Base-by-base conservation (phyloP, 352 stramenopile species). In the Paralagenidium karlingii region DNA sequence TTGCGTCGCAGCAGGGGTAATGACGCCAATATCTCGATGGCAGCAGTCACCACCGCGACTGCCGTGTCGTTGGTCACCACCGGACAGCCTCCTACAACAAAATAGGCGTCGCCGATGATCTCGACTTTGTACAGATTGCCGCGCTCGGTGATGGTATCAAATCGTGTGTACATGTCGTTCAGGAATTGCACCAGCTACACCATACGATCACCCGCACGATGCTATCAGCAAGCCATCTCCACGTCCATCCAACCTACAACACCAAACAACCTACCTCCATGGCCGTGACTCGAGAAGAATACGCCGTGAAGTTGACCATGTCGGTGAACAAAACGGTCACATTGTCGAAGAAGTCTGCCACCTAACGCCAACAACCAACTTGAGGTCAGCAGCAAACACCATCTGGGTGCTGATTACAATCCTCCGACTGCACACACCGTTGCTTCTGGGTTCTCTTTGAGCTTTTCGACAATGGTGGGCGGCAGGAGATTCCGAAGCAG, bases 41-140 rank as follows among this genome's bases (percentile, higher is more conserved):
- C 81, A 34, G 71, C 31, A 39, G 82, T 64, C 8, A 91, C 55
- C 28, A 70, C 64, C 20, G 43, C 53, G 9, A 67, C 24, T 18
- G 78, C 82, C 6, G 90, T 51, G 38, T 90, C 82, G 1, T 75
- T 77, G 0, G 87, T 67, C 8, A 87, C 49, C 24, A 85, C 62
- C 6, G 82, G 80, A 29, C 75, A 92, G 0, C 82, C 80, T 8
- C 71, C 69, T 1, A 87, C 75, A 9, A 89, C 82, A 73, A 94
- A 87, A 52, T 94, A 94, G 0, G 87, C 79, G 8, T 81, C 75
- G n/a, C 77, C 82, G n/a, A 94, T 85, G 13, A 80, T 94, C 46
- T 94, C 81, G 4, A 94, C 77, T 48, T 94, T 94, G 58, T 94
- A 78, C 7, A 94, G 74, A 15, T 77, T 57, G 38, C 89, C 73